Evolutionary conservation across 2,329 filamentous ascomycete genomes (phyloP), one percentile per base, ranked within the genome.

Genomic region (Claviceps sp.): DNA sequence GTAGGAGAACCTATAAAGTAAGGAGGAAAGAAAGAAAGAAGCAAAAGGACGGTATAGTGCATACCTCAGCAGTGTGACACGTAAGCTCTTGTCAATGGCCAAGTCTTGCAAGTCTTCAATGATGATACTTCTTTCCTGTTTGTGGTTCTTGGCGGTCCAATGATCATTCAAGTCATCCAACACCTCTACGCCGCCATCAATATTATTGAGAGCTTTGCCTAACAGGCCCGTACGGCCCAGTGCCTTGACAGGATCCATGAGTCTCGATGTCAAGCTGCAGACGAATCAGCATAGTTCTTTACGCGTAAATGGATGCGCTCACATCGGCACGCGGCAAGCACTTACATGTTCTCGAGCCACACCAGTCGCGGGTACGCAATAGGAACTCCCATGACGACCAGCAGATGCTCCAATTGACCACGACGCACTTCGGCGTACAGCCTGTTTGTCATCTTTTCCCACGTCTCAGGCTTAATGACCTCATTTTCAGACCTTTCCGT

Each of bases 121-220:
- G 56, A 97, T 76, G 67, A 87, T 85, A 56, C 84, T 87, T 49
- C 93, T 82, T 68, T 98, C 93, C 26, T 81, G 76, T 65, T 97
- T 98, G 71, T 97, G 90, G 63, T 89, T 87, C 64, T 88, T 95
- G 40, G 91, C 88, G 1, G 91, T 96, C 93, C 93, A 98, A 64
- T 98, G 91, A 66, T 97, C 93, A 63, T 96, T 91, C 9, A 95
- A 71, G 60, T 95, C 89, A 63, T 95, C 90, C 30, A 95, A 73
- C 14, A 97, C 86, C 67, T 97, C 93, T 5, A 93, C 86, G 18
- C 88, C 88, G 22, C 88, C 89, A 62, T 96, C 90, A 59, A 95
- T 90, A 58, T 86, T 86, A 70, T 95, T 95, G 41, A 95, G 74
- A 44, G 94, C 81, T 54, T 79, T 79, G 3, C 88, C 87, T 50